Base-by-base conservation (phyloP, 179 eudicot species). In the Carnegiea gigantea region DNA sequence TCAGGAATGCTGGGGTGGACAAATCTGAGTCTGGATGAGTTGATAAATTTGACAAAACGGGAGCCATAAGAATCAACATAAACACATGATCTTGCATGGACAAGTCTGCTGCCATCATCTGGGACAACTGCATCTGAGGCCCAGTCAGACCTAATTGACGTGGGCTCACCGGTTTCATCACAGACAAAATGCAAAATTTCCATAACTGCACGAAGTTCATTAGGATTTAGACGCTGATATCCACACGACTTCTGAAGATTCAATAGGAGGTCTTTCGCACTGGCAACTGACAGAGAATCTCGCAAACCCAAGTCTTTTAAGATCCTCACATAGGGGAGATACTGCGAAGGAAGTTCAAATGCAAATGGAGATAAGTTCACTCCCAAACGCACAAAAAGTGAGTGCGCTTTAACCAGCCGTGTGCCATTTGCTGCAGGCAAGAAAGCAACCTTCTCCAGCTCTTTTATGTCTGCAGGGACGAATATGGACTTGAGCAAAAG, bases 381-480 rank as follows among this genome's bases (percentile, higher is more conserved):
- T 20, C 92, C 87, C 82, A 96, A 86, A 49, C 90, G 98, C 44
- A 89, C 95, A 88, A 90, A 96, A 72, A 96, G 97, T 78, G 91
- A 92, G 83, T 87, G 89, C 73, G 95, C 93, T 83, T 89, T 91
- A 82, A 96, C 96, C 86, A 96, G 86, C 81, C 99, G 94, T 28
- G 99, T 96, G 77, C 99, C 98, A 92, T 96, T 96, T 85, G 99
- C 99, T 85, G 97, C 98, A 77, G 99, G 95, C 84, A 96, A 84
- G 89, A 96, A 96, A 70, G 99, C 93, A 21, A 96, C 96, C 82
- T 86, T 84, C 86, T 85, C 92, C 89, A 96, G 85, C 83, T 86
- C 94, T 75, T 81, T 79, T 62, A 87, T 85, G 77, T 94, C 99
- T 96, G 90, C 79, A 83, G 78, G 30, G 15, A 80, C 48, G 49